Base-by-base conservation (phyloP, 164 flowering plant species). In the Brasenia schreberi region DNA sequence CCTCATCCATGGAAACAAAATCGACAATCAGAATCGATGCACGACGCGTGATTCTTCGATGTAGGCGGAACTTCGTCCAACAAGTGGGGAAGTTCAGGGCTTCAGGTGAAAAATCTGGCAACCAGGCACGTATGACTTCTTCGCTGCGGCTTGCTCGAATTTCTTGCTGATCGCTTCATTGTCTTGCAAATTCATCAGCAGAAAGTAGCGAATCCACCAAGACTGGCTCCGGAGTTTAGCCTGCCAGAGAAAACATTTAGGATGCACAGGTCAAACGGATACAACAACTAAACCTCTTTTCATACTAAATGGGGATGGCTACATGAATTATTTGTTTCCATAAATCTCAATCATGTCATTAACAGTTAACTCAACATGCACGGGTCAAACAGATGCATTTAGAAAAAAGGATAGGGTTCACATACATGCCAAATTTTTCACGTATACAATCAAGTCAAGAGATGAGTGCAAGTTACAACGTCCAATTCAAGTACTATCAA, bases 71-170 rank as follows among this genome's bases (percentile, higher is more conserved):
- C 16, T 49, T 49, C 9, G 12, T 6, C 14, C 16, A 14, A 9
- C 12, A 3, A 9, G 12, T 14, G 56, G 56, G 10, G 10, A 9
- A 49, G 56, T 14, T 14, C 79, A 84, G 39, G 90, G 75, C 18
- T 75, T 86, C 73, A 92, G 87, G 77, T 92, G 97, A 73, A 92
- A 87, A 43, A 92, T 77, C 81, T 92, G 97, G 78, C 97, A 92
- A 72, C 73, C 72, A 19, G 96, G 87, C 58, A 69, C 78, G 84
- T 81, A 92, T 5, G 84, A 79, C 65, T 39, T 78, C 83, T 83
- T 82, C 63, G 71, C 53, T 43, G 88, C 83, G 66, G 90, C 89
- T 80, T 80, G 84, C 74, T 89, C 90, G 66, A 89, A 92, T 75
- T 87, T 89, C 82, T 89, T 89, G n/a, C 63, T 43, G 39, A 81